Evolutionary conservation across 2,329 filamentous ascomycete genomes (phyloP).

Genomic region (Amylocarpus encephaloides): DNA sequence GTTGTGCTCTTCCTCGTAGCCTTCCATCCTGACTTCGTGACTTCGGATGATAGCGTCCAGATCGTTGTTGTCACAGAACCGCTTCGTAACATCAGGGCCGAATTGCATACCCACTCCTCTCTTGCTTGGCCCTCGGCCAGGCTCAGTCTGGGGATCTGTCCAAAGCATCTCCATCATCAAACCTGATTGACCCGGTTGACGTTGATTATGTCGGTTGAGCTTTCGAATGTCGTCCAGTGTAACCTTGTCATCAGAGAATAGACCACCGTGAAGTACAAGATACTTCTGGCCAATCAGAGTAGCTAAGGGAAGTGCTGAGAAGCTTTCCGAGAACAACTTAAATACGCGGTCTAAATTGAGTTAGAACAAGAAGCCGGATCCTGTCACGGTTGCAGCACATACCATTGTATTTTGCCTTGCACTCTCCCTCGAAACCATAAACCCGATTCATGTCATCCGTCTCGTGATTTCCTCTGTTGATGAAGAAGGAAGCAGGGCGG

Average conservation of each 20-base stretch:
- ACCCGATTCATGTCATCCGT: constrained; percentile 99
- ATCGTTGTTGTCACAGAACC: constrained; percentile 93
- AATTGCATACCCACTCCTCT: constrained; percentile 95
- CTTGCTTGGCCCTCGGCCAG: constrained; percentile 90
- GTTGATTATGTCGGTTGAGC: constrained; percentile 81
- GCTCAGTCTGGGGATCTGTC: constrained; percentile 87
- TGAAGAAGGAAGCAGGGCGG: constrained; percentile 78
- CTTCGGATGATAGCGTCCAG: constrained; percentile 93
- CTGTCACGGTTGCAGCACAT: constrained; percentile 33
- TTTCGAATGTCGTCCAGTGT: constrained; percentile 92
- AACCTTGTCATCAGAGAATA: constrained; percentile 92
- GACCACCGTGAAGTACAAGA: constrained; percentile 85
- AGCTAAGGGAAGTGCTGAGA: constrained; percentile 86
- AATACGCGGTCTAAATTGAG: constrained; percentile 54
- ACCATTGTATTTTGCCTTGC: constrained; percentile 93
- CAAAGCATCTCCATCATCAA: constrained; percentile 99
- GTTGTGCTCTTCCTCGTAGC: constrained; percentile 97
- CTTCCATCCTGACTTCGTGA: constrained; percentile 97
- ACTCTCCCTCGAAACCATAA: constrained; percentile 97
- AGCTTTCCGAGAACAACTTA: constrained; percentile 97
- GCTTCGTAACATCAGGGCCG: constrained; percentile 90
- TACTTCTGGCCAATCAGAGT: constrained; percentile 88
- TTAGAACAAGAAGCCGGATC: constrained; percentile 3
- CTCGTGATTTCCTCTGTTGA: constrained; percentile 97
- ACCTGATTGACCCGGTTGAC: constrained; percentile 86